Percentiles rank a stretch among this genome's conserved stretches.
Evolutionary conservation across 257 asterid species (phyloP).

Genomic region (Solanum commersonii): DNA sequence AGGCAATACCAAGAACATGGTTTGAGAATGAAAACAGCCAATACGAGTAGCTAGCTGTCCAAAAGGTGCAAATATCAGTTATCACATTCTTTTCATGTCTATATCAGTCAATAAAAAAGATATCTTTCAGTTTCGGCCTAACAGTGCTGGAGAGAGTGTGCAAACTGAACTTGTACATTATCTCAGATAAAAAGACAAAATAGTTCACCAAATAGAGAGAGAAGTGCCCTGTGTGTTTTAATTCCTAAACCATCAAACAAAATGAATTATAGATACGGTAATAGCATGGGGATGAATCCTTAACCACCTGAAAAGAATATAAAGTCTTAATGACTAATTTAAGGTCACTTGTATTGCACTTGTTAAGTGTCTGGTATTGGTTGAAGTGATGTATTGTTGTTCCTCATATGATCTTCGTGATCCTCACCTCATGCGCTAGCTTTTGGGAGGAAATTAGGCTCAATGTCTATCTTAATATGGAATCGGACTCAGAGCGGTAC

Average conservation of each 20-base stretch:
- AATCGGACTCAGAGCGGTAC: not conserved
- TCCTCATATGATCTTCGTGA: not conserved
- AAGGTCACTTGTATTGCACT: not conserved
- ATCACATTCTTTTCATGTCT: not conserved
- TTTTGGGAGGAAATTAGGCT: not conserved
- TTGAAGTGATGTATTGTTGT: not conserved
- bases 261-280: not conserved
- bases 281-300: not conserved
- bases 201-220: not conserved
- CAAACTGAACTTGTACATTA: not conserved
- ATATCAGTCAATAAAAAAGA: not conserved
- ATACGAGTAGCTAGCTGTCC: not conserved
- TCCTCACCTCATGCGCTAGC: not conserved
- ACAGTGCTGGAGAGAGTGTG: not conserved
- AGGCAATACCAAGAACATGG: not conserved
- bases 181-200: not conserved
- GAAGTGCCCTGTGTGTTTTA: not conserved
- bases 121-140: not conserved
- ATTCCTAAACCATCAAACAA: not conserved
- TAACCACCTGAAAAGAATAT: not conserved
- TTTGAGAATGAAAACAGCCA: not conserved
- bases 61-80: not conserved
- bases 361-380: not conserved
- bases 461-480: not conserved
- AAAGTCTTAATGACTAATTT: not conserved